Base-by-base conservation (phyloP, 768 basidiomycete species). In the Imleria badia region DNA sequence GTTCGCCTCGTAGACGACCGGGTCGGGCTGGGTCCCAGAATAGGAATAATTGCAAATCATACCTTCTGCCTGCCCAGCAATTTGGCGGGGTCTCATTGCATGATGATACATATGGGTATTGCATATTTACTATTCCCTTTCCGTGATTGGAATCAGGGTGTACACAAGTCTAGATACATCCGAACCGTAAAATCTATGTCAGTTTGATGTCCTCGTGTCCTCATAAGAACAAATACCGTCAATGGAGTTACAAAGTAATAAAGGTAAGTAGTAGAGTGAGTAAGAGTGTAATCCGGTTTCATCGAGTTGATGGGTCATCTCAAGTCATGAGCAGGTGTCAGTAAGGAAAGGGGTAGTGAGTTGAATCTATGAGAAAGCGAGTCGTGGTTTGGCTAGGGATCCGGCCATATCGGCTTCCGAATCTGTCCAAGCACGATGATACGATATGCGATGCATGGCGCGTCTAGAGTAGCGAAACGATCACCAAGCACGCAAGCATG, bases 381-480 rank as follows among this genome's bases (percentile, higher is more conserved):
- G 39, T 26, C 20, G 20, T 23, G 14, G 23, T 38, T 9, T 14
- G 20, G 38, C 11, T 11, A 14, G 12, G 22, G 10, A 34, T 23
- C 15, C 23, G 2, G 26, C 17, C 6, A 31, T 45, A 42, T 43
- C 30, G 34, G 29, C n/a, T 17, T 36, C 29, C 14, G 8, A 14
- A 17, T 17, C 19, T 15, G 13, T 17, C 44, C 33, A 14, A 40
- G 35, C 17, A 45, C 23, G 30, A 20, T 1, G 14, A 19, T 31
- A 6, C 19, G 9, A 30, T 3, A 17, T 7, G 30, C 1, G 12
- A 17, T 7, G 30, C 1, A 12, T 19, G 38, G n/a, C 14, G 2
- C 26, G 17, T 30, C 46, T 66, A 68, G 33, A 58, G 30, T 38
- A 38, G 58, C 29, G 53, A 64, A 11, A 46, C 29, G 19, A 62